Conservation (phyloP, 257 asterid genomes). For the Penstemon davidsonii region DNA sequence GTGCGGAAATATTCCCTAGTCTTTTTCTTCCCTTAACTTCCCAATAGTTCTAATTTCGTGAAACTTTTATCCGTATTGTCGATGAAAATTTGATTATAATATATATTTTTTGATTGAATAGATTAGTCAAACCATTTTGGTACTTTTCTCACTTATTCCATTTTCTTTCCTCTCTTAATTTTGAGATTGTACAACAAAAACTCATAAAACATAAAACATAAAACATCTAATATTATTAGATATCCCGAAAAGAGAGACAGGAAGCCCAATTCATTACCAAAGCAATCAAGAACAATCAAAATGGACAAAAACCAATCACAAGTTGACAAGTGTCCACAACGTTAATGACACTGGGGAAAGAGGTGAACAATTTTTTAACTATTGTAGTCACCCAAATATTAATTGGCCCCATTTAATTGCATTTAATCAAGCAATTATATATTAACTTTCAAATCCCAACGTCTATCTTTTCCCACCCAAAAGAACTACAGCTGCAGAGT, state of each 20-base stretch:
- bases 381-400: constrained; percentile 26
- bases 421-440: constrained; percentile 39
- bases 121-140: no score
- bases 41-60: no score
- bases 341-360: constrained; percentile 32
- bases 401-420: constrained; percentile 40
- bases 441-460: constrained; percentile 45
- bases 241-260: no score
- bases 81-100: no score
- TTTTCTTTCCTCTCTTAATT: no score
- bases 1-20: no score
- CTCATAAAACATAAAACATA: background rate
- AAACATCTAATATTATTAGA: no score
- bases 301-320: constrained; percentile 8
- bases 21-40: no score
- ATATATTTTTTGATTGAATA: no score
- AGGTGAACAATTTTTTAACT: constrained; percentile 22
- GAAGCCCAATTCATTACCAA: constrained; percentile 4
- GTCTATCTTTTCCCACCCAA: constrained; percentile 47
- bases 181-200: no score
- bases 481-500: constrained; percentile 17
- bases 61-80: no score
- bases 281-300: constrained; percentile 32
- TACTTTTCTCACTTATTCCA: no score
- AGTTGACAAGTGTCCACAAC: constrained; percentile 6